A percentile compares a stretch with the other conserved stretches of the same genome.
phyloP scores from a whole-genome alignment of 2,329 filamentous ascomycete genomes.

The Podosphaera leucotricha region DNA sequence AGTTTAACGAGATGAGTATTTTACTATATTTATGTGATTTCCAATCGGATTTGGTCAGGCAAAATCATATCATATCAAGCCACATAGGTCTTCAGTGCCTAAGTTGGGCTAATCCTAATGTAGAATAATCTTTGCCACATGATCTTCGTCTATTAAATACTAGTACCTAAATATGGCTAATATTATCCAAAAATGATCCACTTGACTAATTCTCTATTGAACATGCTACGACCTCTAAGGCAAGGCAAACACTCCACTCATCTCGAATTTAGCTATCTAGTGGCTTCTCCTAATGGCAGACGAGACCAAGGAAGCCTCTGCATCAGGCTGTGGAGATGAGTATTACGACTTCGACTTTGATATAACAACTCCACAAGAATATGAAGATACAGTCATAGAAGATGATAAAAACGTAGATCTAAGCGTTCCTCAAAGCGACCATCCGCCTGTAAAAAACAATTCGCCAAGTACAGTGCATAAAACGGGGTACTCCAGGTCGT shows the following conservation, averaged over 20 bases:
- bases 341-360: constrained; percentile 32
- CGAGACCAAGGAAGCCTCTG: constrained; percentile 30
- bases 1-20: neutral
- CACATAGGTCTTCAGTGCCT: neutral
- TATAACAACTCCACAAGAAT: constrained; percentile 18
- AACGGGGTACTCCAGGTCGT: constrained; percentile 13
- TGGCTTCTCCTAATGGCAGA: constrained; percentile 14
- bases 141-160: neutral
- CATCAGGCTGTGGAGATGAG: constrained; percentile 19
- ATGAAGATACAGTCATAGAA: constrained; percentile 33
- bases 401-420: constrained; percentile 21
- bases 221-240: neutral
- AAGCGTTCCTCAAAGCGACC: constrained; percentile 16
- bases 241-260: neutral
- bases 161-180: too few species aligned
- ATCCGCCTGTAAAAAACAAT: constrained; percentile 19
- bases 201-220: neutral
- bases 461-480: constrained; percentile 17
- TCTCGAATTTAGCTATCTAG: neutral
- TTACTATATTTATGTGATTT: neutral
- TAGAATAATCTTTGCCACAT: neutral
- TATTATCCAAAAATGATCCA: neutral
- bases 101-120: neutral
- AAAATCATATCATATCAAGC: too few species aligned
- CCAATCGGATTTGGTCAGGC: too few species aligned